These are phyloP conservation scores for Xylariaceae sp. DNA, from an alignment of 2,329 filamentous ascomycete species.

Conservation along the genomic window DNA sequence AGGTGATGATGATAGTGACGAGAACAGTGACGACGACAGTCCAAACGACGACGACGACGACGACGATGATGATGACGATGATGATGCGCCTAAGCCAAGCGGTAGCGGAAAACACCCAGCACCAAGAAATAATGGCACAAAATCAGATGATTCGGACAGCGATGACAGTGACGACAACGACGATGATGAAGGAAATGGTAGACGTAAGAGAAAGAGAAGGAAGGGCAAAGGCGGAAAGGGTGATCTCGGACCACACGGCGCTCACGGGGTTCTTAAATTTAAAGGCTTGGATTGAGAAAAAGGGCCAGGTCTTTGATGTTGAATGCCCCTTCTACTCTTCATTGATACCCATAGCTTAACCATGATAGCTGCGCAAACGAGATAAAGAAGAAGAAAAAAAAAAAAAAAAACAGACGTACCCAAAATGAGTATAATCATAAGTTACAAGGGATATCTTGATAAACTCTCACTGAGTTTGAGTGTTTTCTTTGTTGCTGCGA, in stretches of 20 bases:
- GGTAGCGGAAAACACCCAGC: constrained; percentile 34
- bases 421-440: too few relatives aligned
- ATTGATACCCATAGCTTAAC: constrained; percentile 22
- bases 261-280: constrained; percentile 47
- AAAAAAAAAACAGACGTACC: too few relatives aligned
- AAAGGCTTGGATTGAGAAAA: constrained; percentile 39
- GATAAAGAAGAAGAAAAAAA: background rate
- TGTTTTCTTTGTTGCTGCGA: background rate
- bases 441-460: background rate
- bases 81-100: constrained; percentile 40
- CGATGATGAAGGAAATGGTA: constrained; percentile 17
- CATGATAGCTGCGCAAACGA: constrained; percentile 1
- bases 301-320: background rate
- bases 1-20: constrained; percentile 44
- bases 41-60: constrained; percentile 39
- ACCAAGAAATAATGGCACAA: constrained; percentile 32
- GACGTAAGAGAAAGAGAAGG: constrained; percentile 42
- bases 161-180: constrained; percentile 45
- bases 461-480: background rate
- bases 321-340: constrained; percentile 5
- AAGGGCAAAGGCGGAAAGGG: constrained; percentile 35
- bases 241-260: constrained; percentile 45
- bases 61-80: constrained; percentile 38
- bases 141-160: constrained; percentile 40
- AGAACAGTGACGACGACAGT: constrained; percentile 42